Conservation (phyloP, 371 early-diverging fungal species). For the Rhizopus arrhizus region DNA sequence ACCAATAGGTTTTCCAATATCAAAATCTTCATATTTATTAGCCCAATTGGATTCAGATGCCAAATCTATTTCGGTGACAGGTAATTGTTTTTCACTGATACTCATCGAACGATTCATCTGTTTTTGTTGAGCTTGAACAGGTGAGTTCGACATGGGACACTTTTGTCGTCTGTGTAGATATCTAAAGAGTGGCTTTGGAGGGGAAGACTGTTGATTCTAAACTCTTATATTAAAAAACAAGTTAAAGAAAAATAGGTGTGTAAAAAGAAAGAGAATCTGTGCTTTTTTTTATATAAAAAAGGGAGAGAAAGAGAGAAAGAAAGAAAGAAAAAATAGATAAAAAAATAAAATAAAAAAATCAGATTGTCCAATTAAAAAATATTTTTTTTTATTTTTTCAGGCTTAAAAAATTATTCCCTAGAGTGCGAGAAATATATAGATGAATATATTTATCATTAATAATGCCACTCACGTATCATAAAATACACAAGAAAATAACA, state of each 20-base stretch:
- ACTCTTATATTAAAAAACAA: not conserved
- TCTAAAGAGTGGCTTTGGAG: not conserved
- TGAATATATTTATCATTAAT: too few species aligned
- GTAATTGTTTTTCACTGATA: constrained; percentile 19
- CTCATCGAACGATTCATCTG: constrained; percentile 22
- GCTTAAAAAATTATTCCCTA: not conserved
- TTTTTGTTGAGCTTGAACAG: constrained; percentile 7
- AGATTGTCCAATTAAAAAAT: not conserved
- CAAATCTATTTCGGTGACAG: constrained; percentile 9
- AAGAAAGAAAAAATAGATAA: not conserved
- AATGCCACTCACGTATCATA: too few species aligned
- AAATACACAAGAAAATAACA: too few species aligned
- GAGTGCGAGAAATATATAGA: not conserved
- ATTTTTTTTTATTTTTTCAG: not conserved
- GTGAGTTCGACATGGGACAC: constrained; percentile 1
- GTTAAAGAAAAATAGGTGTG: not conserved
- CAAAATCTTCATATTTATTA: constrained; percentile 49
- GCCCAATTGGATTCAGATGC: constrained; percentile 38
- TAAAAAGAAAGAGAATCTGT: too few species aligned
- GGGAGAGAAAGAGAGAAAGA: too few species aligned
- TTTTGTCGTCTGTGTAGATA: constrained; percentile 1
- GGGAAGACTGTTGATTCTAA: constrained; percentile 7
- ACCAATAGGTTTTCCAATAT: constrained; percentile 44
- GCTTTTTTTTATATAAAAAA: too few species aligned
- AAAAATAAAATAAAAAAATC: too few species aligned